Percentiles rank a stretch among this genome's conserved stretches.
Evolutionary conservation across 768 basidiomycete species (phyloP).

Genomic region (Candolleomyces aberdarensis): DNA sequence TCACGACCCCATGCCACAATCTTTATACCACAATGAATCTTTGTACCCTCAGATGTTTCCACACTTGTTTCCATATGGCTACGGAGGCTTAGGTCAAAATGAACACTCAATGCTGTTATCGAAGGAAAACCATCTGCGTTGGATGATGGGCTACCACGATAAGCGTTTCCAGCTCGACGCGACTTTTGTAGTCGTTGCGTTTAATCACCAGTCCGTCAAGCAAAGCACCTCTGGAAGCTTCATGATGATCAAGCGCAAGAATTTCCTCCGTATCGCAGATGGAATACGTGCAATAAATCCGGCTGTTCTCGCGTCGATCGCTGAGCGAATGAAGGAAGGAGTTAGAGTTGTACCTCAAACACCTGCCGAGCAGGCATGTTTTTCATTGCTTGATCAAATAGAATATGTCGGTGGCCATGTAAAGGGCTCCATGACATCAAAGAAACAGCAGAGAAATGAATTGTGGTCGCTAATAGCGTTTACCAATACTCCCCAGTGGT

Average conservation of each 20-base stretch:
- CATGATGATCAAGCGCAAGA: conserved; percentile 4
- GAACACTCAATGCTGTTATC: conserved; percentile 6
- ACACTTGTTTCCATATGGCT: conserved; percentile 5
- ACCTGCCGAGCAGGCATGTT: not conserved
- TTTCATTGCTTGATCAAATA: conserved; percentile 26
- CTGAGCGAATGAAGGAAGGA: not conserved
- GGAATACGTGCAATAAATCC: conserved; percentile 16
- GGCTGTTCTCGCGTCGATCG: conserved; percentile 7
- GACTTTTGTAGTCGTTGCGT: conserved; percentile 26
- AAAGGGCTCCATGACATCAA: conserved; percentile 22
- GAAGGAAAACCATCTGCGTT: conserved; percentile 15
- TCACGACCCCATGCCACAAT: not conserved
- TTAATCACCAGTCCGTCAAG: conserved; percentile 30
- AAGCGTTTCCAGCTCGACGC: conserved; percentile 31
- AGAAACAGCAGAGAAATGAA: conserved; percentile 28
- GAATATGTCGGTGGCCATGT: conserved; percentile 33
- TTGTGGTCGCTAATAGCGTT: conserved; percentile 25
- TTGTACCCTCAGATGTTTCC: conserved; percentile 8
- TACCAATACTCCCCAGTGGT: conserved; percentile 30
- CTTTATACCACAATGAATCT: not conserved
- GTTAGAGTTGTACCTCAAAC: not conserved
- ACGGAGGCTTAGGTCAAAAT: conserved; percentile 2
- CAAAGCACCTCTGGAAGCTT: conserved; percentile 5
- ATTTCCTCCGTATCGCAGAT: conserved; percentile 18
- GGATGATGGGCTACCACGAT: conserved; percentile 31